These are phyloP conservation scores for Cordyceps cateniannulata DNA, from an alignment of 2,329 filamentous ascomycete genomes.

Conservation along the genomic window DNA sequence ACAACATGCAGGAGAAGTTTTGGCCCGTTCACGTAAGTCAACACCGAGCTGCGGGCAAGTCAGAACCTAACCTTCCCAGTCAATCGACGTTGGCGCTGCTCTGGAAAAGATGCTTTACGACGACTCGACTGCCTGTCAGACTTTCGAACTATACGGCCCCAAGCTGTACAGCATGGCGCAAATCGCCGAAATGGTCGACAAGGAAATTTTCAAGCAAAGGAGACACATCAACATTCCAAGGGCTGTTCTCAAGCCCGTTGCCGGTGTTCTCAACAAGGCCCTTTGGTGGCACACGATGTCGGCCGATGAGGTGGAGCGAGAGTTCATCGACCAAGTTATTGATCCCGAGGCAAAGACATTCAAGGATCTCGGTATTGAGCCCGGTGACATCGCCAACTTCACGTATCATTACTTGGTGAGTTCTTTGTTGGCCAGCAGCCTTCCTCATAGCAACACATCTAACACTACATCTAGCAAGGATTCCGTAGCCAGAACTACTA, in stretches of 20 bases:
- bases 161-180: slow-evolving; percentile 86
- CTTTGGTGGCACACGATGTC: slow-evolving; percentile 87
- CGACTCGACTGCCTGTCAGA: slow-evolving; percentile 83
- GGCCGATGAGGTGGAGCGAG: slow-evolving; percentile 79
- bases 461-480: slow-evolving; percentile 58
- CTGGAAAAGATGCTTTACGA: slow-evolving; percentile 88
- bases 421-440: slow-evolving; percentile 13
- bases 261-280: slow-evolving; percentile 67
- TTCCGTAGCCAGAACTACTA: slow-evolving; percentile 86
- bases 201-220: slow-evolving; percentile 84
- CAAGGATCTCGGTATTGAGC: slow-evolving; percentile 84
- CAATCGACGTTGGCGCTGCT: slow-evolving; percentile 81
- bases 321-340: slow-evolving; percentile 89
- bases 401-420: slow-evolving; percentile 92
- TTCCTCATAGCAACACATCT: slow-evolving; percentile 18
- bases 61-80: slow-evolving; percentile 40
- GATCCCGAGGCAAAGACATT: slow-evolving; percentile 92
- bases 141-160: slow-evolving; percentile 89
- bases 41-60: neutral
- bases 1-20: slow-evolving; percentile 88
- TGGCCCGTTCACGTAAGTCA: slow-evolving; percentile 77
- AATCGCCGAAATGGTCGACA: slow-evolving; percentile 81
- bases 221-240: slow-evolving; percentile 90
- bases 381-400: slow-evolving; percentile 75
- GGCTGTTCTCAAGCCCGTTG: slow-evolving; percentile 66